Base-by-base conservation (phyloP, 768 basidiomycete genomes). In the Podaxis sp. region DNA sequence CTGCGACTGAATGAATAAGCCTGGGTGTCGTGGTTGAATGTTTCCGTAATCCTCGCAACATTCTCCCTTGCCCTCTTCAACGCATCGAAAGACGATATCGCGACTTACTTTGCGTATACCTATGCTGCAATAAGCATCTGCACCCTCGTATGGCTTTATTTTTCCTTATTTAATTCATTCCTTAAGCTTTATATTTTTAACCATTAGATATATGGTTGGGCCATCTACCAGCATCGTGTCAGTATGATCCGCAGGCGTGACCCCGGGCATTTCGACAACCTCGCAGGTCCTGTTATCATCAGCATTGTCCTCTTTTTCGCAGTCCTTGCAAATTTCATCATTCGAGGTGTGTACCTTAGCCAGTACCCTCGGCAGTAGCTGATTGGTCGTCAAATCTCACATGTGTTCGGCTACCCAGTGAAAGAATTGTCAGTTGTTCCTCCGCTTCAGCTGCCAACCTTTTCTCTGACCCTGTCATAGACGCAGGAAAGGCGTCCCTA, bases 1-100 rank as follows among this genome's bases (percentile, higher is more conserved):
- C 43, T 46, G 17, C 9, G 3, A 46, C 41, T 53, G 57, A 13
- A 5, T 43, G 15, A 19, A 17, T 57, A 94, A 94, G 93, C 96
- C 1, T 97, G 95, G 91, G 83, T 98, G 36, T 84, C 95, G 0
- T 99, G 96, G 87, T 79, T 98, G 57, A 92, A 91, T 65, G 88
- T 91, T 47, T 83, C 92, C 2, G 78, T 98, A 41, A 80, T 99
- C 25, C 80, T 98, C 46, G 93, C 89, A 2, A 87, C 93, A 0
- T 85, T 99, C 22, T 82, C 95, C 1, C 78, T 96, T 22, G 95
- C 93, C 1, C 80, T 99, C 7, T 94, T 93, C 79, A 96, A 97
- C 69, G 87, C 91, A 0, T 91, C 92, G 5, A 83, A 82, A 63
- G 91, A 88, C 67, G 76, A 85, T 46, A 71, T 94, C 56, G 88